Evolutionary conservation across 768 basidiomycete species (phyloP).

Genomic region (Jaapia argillacea): DNA sequence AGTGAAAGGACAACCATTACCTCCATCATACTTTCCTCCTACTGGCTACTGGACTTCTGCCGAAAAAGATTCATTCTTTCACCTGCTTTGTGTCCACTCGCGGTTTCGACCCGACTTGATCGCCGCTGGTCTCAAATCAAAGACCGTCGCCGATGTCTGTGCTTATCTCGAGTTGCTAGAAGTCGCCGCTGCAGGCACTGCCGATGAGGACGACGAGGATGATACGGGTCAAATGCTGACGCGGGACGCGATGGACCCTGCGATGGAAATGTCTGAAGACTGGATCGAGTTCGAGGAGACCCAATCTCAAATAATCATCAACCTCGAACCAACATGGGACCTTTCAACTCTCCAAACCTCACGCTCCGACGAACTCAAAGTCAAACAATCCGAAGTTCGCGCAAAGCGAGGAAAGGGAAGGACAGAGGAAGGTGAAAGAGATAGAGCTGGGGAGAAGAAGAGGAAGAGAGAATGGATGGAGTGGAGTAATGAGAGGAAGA

Average conservation of each 20-base stretch:
- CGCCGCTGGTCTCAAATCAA: constrained; percentile 53
- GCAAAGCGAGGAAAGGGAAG: constrained; percentile 16
- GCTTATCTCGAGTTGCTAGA: constrained; percentile 52
- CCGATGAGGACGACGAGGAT: too few relatives aligned
- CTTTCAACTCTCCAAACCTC: constrained; percentile 10
- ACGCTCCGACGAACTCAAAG: constrained; percentile 10
- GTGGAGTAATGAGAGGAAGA: constrained; percentile 9
- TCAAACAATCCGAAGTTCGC: constrained; percentile 11
- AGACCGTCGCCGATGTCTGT: constrained; percentile 57
- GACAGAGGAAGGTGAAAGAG: not conserved
- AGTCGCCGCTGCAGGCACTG: constrained; percentile 16
- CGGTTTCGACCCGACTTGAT: constrained; percentile 72
- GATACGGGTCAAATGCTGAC: constrained; percentile 13
- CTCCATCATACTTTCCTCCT: constrained; percentile 20
- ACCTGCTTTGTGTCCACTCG: constrained; percentile 54
- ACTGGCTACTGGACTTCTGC: constrained; percentile 46
- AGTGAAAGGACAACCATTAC: constrained; percentile 22
- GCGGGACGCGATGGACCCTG: constrained; percentile 29
- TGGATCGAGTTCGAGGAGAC: constrained; percentile 42
- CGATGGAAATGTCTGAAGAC: constrained; percentile 39
- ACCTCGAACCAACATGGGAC: constrained; percentile 21
- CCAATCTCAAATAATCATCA: constrained; percentile 22
- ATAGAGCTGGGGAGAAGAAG: not conserved
- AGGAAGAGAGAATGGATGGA: not conserved
- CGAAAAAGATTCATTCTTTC: constrained; percentile 72